A percentile compares a stretch with the other conserved stretches of the same genome.
phyloP scores from a whole-genome alignment of 2,329 filamentous ascomycete species.

The Gnomoniopsis smithogilvyi region DNA sequence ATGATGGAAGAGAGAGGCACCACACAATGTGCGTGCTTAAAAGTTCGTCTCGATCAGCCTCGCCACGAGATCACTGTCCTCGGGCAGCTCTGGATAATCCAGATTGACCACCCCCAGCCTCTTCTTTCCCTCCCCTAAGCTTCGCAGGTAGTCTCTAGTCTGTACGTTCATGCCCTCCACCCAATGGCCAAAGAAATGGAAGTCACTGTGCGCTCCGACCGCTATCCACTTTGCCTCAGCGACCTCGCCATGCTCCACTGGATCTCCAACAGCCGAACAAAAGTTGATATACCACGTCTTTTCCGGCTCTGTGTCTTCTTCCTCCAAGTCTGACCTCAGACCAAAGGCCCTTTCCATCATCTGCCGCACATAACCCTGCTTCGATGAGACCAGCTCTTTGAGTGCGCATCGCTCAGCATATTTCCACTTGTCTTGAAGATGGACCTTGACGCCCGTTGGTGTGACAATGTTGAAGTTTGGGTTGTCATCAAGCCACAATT shows the following conservation, averaged over 20 bases:
- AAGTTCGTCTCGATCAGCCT: slow-evolving; percentile 39
- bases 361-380: slow-evolving; percentile 33
- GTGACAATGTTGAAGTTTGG: slow-evolving; percentile 50
- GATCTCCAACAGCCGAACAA: slow-evolving; percentile 38
- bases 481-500: slow-evolving; percentile 62
- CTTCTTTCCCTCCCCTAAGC: slow-evolving; percentile 22
- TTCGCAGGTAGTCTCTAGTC: slow-evolving; percentile 29
- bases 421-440: slow-evolving; percentile 46
- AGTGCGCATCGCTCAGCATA: slow-evolving; percentile 35
- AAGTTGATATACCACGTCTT: slow-evolving; percentile 40
- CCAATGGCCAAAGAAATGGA: slow-evolving; percentile 33
- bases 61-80: slow-evolving; percentile 36
- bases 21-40: slow-evolving; percentile 6
- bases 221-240: slow-evolving; percentile 41
- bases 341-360: slow-evolving; percentile 33
- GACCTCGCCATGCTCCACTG: slow-evolving; percentile 32
- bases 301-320: slow-evolving; percentile 21
- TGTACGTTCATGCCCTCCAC: slow-evolving; percentile 40
- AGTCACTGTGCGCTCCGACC: slow-evolving; percentile 36
- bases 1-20: not conserved
- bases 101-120: slow-evolving; percentile 25
- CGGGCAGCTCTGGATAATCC: slow-evolving; percentile 21
- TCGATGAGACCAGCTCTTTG: slow-evolving; percentile 34
- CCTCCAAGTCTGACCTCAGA: slow-evolving; percentile 4
- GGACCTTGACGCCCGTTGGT: slow-evolving; percentile 32